Conservation (phyloP, 2,329 filamentous ascomycete species). For the Pestalotiopsis sp. region DNA sequence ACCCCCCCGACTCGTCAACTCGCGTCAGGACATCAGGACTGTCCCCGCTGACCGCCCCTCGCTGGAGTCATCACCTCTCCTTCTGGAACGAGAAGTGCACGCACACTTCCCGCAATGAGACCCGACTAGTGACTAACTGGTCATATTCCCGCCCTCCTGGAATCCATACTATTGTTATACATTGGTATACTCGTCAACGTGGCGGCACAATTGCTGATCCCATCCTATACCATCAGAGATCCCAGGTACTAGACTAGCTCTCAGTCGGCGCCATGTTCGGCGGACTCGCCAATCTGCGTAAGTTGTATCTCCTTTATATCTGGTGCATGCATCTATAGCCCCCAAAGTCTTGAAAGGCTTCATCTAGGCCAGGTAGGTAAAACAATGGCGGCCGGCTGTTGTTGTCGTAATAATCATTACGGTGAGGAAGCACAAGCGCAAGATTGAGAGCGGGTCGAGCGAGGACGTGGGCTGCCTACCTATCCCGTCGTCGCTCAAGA, state of each 20-base stretch:
- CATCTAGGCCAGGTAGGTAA: too few species aligned
- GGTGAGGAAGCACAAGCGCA: too few species aligned
- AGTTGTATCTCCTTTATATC: conserved; percentile 22
- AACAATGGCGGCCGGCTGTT: too few species aligned
- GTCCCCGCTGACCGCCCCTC: neutral
- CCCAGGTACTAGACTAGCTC: neutral
- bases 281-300: conserved; percentile 30
- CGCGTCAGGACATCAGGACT: neutral
- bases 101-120: neutral
- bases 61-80: neutral
- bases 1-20: neutral
- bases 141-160: neutral
- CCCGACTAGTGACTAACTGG: neutral
- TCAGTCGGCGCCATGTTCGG: conserved; percentile 27
- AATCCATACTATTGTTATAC: too few species aligned
- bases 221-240: neutral
- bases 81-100: neutral
- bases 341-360: too few species aligned
- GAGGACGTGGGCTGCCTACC: neutral
- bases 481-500: neutral
- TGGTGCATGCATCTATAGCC: neutral
- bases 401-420: too few species aligned
- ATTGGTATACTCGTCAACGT: neutral
- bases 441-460: too few species aligned
- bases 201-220: neutral